A percentile compares a stretch with the other conserved stretches of the same genome.
phyloP scores from a whole-genome alignment of 345 rosid genomes.

The Noccaea caerulescens region DNA sequence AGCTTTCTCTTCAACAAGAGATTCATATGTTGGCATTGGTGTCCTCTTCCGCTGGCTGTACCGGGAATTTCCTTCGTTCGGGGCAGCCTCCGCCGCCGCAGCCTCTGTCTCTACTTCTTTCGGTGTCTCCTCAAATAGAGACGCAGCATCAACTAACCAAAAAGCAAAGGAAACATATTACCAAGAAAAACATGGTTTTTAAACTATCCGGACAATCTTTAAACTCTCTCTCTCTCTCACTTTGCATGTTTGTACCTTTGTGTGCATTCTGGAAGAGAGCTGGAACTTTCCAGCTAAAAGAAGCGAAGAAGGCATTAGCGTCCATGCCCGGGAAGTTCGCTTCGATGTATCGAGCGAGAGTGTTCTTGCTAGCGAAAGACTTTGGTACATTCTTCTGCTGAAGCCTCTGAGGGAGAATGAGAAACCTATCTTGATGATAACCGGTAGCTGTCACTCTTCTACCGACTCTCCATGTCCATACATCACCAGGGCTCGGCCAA shows the following conservation, averaged over 20 bases:
- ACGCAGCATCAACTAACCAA: slow-evolving; percentile 41
- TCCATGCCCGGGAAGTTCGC: slow-evolving; percentile 61
- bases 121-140: slow-evolving; percentile 46
- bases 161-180: background rate
- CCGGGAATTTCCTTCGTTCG: slow-evolving; percentile 32
- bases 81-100: background rate
- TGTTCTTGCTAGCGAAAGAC: slow-evolving; percentile 65
- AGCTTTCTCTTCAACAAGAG: slow-evolving; percentile 26
- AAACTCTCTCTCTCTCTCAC: background rate
- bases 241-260: slow-evolving; percentile 47
- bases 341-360: slow-evolving; percentile 57
- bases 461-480: slow-evolving; percentile 77
- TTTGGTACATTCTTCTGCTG: slow-evolving; percentile 27
- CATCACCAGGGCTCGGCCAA: slow-evolving; percentile 46
- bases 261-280: slow-evolving; percentile 45
- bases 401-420: slow-evolving; percentile 65
- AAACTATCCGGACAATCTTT: background rate
- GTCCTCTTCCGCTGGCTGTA: slow-evolving; percentile 50
- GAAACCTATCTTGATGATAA: slow-evolving; percentile 61
- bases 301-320: slow-evolving; percentile 62
- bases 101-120: slow-evolving; percentile 32
- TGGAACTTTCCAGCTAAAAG: slow-evolving; percentile 88
- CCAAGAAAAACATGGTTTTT: background rate
- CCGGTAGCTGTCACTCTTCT: slow-evolving; percentile 62
- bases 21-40: slow-evolving; percentile 39